Conservation (phyloP, 495 filamentous ascomycete species). For the Neurospora sp. region DNA sequence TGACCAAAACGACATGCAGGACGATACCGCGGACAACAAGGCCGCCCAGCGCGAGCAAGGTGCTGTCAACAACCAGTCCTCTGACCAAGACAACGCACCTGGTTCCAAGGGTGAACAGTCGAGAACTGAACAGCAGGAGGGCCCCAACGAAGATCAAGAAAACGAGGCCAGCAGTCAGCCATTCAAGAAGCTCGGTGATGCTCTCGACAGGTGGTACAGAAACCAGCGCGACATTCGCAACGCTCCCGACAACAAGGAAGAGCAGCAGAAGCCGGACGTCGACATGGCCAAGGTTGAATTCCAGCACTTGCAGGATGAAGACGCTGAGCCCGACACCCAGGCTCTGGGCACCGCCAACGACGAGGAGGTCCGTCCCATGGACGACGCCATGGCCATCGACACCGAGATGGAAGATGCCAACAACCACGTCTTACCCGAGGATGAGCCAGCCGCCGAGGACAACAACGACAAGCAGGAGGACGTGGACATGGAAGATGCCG, state of each 20-base stretch:
- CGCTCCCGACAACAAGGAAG: conserved; percentile 47
- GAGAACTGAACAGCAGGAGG: conserved; percentile 43
- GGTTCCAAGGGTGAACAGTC: conserved; percentile 39
- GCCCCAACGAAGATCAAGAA: conserved; percentile 27
- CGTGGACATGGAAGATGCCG: conserved; percentile 31
- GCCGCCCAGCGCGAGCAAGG: conserved; percentile 39
- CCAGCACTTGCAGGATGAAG: conserved; percentile 79
- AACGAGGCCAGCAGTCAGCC: conserved; percentile 45
- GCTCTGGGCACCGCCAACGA: conserved; percentile 81
- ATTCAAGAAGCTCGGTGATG: conserved; percentile 88
- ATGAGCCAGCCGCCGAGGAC: conserved; percentile 45
- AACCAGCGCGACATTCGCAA: conserved; percentile 67
- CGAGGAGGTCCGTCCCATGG: conserved; percentile 72
- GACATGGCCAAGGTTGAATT: conserved; percentile 57
- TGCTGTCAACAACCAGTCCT: conserved; percentile 35
- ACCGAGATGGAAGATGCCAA: conserved; percentile 50
- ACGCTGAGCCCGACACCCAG: conserved; percentile 71
- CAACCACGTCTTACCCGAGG: conserved; percentile 39
- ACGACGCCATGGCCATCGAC: conserved; percentile 77
- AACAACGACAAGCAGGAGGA: conserved; percentile 18
- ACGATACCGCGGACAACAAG: conserved; percentile 32
- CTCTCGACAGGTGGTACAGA: conserved; percentile 86
- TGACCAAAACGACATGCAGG: conserved; percentile 31
- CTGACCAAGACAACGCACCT: conserved; percentile 40
- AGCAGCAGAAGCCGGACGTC: conserved; percentile 35